Base-by-base conservation (phyloP, 768 basidiomycete species). In the Lactarius indigo region DNA sequence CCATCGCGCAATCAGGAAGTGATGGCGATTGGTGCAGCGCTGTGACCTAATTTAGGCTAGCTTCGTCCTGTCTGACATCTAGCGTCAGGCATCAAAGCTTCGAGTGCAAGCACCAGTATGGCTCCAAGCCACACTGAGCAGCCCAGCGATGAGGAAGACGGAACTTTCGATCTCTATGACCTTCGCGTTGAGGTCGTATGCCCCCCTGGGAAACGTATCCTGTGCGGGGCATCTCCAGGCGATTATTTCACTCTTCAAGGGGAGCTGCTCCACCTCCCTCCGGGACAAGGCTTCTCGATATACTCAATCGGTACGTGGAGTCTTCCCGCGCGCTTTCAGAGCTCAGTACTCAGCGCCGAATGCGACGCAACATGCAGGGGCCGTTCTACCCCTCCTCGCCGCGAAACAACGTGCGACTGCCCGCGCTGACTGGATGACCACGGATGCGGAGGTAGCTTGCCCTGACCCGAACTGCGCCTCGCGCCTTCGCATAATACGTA, bases 401-500 rank as follows among this genome's bases (percentile, higher is more conserved):
- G 87, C 87, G 20, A 89, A 88, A 72, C 87, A 90, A 65, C 81
- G 87, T 5, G 75, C 75, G 17, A 83, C 82, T 2, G 44, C 33
- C n/a, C 20, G 17, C 39, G 31, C 39, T 17, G 13, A 33, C 39
- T 39, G 88, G 87, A 88, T 90, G 83, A 77, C 85, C 6, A 85
- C 86, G 1, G 88, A 89, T 66, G 81, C 80, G 0, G 83, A 87
- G 69, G 75, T 89, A 33, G 87, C 87, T 0, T 89, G 87, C 70
- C 88, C 87, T 0, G 88, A 89, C 72, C 87, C 88, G 1, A 75
- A 86, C 64, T 89, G 88, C 75, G 81, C 79, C 54, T 87, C 87
- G 5, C 76, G 79, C 13, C 70, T 88, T 73, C 81, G 74, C 69
- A 85, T 89, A 23, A 74, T 74, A 9, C 78, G 87, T 60, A 83